These are phyloP conservation scores for Kwoniella dejecticola DNA, from an alignment of 768 basidiomycete genomes.

Conservation along the genomic window DNA sequence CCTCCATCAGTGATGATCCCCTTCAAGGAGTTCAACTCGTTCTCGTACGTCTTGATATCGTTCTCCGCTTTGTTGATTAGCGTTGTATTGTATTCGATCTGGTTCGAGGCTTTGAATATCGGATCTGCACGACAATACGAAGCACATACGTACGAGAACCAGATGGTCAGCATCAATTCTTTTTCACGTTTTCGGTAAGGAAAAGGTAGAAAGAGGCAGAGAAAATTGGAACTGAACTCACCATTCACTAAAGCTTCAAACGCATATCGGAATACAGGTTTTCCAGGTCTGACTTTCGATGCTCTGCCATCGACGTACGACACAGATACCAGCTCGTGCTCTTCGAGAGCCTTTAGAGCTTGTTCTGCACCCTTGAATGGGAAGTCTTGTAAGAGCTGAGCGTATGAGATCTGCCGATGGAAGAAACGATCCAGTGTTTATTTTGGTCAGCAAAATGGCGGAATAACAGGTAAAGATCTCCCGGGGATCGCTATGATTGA, in stretches of 20 bases:
- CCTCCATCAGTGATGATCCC: constrained; percentile 63
- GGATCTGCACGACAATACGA: constrained; percentile 69
- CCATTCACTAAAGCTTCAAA: constrained; percentile 81
- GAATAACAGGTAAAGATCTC: no score
- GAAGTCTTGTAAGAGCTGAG: constrained; percentile 75
- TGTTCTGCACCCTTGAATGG: constrained; percentile 91
- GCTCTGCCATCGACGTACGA: constrained; percentile 78
- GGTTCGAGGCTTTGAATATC: constrained; percentile 77
- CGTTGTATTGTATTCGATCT: constrained; percentile 72
- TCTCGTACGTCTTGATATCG: constrained; percentile 71
- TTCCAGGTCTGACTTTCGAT: constrained; percentile 80
- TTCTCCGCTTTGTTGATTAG: constrained; percentile 60
- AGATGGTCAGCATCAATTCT: constrained; percentile 4
- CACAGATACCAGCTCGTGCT: constrained; percentile 77
- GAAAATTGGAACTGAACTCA: constrained; percentile 52
- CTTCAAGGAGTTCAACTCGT: constrained; percentile 70
- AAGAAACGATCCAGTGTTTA: no score
- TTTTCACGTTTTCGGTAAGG: no score
- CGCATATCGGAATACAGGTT: constrained; percentile 82
- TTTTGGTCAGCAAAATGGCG: no score
- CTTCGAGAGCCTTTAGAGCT: constrained; percentile 79
- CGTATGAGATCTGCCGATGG: constrained; percentile 86
- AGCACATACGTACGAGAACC: constrained; percentile 21
- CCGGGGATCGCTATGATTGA: no score
- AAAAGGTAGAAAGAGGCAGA: no score